Evolutionary conservation across 2,329 filamentous ascomycete genomes (phyloP), one percentile per base, ranked within the genome.

Genomic region (Ophiostoma angusticollis): DNA sequence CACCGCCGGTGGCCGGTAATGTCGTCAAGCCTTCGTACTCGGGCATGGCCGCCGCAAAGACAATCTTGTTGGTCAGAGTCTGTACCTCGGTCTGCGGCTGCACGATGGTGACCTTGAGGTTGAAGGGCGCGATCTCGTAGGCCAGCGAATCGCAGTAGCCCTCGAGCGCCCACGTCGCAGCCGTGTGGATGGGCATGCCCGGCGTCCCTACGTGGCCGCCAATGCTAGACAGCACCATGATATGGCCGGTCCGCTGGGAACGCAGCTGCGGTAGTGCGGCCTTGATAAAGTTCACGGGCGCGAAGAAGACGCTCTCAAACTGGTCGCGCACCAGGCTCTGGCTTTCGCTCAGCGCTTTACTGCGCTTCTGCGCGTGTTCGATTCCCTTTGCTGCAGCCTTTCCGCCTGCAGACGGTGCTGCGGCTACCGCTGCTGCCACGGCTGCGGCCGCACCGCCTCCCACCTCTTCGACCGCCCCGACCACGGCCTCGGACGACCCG

Each of bases 121-220:
- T 95, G 65, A 96, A 96, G 0, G 91, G 91, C 1, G 89, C 83
- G 47, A 98, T 82, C 60, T 98, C 91, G 60, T 95, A 98, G 1
- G 89, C 87, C 18, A 98, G 70, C 43, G 84, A 85, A 61, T 96
- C 89, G 62, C 87, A 95, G 58, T 91, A 95, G 14, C 89, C 91
- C 61, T 96, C 91, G 25, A 95, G 72, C 2, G 86, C 91, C 86
- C 89, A 95, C 27, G 86, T 87, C 12, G 86, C 83, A 14, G 89
- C 85, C 48, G 86, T 91, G 57, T 93, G 91, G 66, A 93, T 83
- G 40, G 84, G 74, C 62, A 96, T 74, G 3, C 87, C 86, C 0
- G 91, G 91, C 0, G 87, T 95, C 25, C 87, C 89, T 43, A 96
- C 80, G 58, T 95, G 89, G 3, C 85, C 87, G 27, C 84, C 87